Percentiles rank a stretch among this genome's conserved stretches.
Conservation (phyloP, 306 rosid genomes). For the Prunus padus region DNA sequence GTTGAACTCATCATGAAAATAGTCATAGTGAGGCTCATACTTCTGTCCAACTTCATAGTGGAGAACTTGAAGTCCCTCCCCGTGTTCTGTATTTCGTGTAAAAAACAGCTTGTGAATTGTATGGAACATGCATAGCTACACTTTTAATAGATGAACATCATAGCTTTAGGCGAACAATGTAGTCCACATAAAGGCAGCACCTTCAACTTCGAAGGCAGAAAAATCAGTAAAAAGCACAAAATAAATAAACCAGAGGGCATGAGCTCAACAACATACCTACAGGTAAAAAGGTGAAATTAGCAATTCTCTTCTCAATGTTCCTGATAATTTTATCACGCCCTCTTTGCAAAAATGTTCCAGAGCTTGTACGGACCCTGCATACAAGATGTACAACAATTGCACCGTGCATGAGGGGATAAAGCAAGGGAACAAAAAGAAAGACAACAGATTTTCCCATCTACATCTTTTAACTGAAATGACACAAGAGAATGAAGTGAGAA, state of each 20-base stretch:
- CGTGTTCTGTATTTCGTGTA: slow-evolving; percentile 63
- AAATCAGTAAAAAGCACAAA: slow-evolving; percentile 20
- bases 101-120: slow-evolving; percentile 29
- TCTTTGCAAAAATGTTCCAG: slow-evolving; percentile 88
- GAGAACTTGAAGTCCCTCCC: slow-evolving; percentile 98
- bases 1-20: slow-evolving; percentile 82
- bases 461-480: slow-evolving; percentile 20
- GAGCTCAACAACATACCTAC: slow-evolving; percentile 49
- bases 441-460: slow-evolving; percentile 16
- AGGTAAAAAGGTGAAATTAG: slow-evolving; percentile 89
- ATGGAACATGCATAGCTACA: slow-evolving; percentile 18
- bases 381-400: background rate
- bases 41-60: slow-evolving; percentile 99
- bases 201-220: background rate
- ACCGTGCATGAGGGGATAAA: background rate
- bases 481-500: slow-evolving; percentile 12
- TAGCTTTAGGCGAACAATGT: background rate
- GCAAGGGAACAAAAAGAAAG: background rate
- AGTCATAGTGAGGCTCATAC: slow-evolving; percentile 97
- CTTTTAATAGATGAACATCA: slow-evolving; percentile 11
- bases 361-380: slow-evolving; percentile 89
- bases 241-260: background rate
- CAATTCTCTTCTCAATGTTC: slow-evolving; percentile 74
- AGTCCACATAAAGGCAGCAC: background rate
- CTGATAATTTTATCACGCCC: slow-evolving; percentile 85